Conservation (phyloP, 1,139 yeast genomes). For the Dujonia santamariae region DNA sequence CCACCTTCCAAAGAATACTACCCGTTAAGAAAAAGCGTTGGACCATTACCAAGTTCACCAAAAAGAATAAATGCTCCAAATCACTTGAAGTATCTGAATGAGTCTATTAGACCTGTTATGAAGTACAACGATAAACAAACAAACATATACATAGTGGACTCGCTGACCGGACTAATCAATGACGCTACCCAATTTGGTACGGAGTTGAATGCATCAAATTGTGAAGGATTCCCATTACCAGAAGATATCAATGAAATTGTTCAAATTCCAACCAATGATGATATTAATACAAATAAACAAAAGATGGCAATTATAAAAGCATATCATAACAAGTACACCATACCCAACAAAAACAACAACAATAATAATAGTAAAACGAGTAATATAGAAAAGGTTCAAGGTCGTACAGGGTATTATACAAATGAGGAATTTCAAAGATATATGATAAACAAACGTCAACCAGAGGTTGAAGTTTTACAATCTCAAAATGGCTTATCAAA, state of each 20-base stretch:
- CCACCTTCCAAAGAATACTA: not conserved
- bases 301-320: slow-evolving; percentile 61
- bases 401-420: slow-evolving; percentile 29
- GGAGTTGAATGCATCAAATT: slow-evolving; percentile 62
- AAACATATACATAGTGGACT: slow-evolving; percentile 58
- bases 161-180: slow-evolving; percentile 61
- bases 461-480: no score
- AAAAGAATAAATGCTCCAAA: slow-evolving; percentile 44
- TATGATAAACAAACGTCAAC: not conserved
- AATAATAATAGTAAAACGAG: not conserved
- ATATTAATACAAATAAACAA: slow-evolving; percentile 14
- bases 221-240: slow-evolving; percentile 65
- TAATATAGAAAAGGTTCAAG: no score
- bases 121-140: slow-evolving; percentile 23
- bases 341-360: slow-evolving; percentile 3
- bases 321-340: slow-evolving; percentile 20
- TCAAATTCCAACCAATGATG: slow-evolving; percentile 60
- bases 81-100: slow-evolving; percentile 19
- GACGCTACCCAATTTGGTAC: slow-evolving; percentile 80
- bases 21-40: not conserved
- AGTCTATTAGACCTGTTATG: slow-evolving; percentile 34
- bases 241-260: slow-evolving; percentile 58
- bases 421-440: slow-evolving; percentile 22
- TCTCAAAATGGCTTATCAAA: not conserved
- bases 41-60: slow-evolving; percentile 20